phyloP scores from a whole-genome alignment of 192 early-diverging fungal species.

The Mortierella antarctica region DNA sequence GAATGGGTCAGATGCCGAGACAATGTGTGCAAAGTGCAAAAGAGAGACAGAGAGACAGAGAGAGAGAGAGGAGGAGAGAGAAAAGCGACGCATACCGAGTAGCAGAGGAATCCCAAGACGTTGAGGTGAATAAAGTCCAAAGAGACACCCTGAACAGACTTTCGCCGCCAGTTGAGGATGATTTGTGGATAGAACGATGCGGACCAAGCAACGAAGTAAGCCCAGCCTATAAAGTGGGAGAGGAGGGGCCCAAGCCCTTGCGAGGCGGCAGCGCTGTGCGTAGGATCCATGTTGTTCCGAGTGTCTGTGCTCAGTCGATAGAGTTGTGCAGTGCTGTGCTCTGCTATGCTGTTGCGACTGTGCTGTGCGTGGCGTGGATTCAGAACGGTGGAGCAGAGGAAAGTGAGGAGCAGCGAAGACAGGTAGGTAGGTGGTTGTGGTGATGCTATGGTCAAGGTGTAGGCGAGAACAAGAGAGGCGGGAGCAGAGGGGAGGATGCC shows the following conservation, averaged over 20 bases:
- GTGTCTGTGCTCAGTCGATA: not conserved
- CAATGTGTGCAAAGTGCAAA: not conserved
- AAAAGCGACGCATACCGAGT: conserved; percentile 65
- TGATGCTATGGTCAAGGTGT: too few relatives aligned
- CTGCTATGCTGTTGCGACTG: not conserved
- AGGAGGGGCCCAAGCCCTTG: conserved; percentile 18
- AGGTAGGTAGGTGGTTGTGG: too few relatives aligned
- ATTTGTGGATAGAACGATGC: conserved; percentile 90
- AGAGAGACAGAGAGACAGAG: not conserved
- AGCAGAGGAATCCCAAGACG: conserved; percentile 86
- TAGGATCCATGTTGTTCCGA: not conserved
- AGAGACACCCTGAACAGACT: conserved; percentile 87
- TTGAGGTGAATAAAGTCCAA: conserved; percentile 93
- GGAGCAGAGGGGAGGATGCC: not conserved
- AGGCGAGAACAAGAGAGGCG: too few relatives aligned
- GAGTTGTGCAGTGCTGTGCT: not conserved
- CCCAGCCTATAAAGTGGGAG: conserved; percentile 39
- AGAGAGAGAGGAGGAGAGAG: not conserved
- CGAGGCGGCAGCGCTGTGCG: not conserved
- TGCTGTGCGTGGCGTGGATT: not conserved
- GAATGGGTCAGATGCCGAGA: not conserved
- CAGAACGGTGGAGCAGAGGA: not conserved
- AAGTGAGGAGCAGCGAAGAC: not conserved
- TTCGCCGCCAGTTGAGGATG: conserved; percentile 79
- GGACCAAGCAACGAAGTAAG: conserved; percentile 89